phyloP scores from a whole-genome alignment of 176 grass and related monocot species.

The Aegilops longissima region DNA sequence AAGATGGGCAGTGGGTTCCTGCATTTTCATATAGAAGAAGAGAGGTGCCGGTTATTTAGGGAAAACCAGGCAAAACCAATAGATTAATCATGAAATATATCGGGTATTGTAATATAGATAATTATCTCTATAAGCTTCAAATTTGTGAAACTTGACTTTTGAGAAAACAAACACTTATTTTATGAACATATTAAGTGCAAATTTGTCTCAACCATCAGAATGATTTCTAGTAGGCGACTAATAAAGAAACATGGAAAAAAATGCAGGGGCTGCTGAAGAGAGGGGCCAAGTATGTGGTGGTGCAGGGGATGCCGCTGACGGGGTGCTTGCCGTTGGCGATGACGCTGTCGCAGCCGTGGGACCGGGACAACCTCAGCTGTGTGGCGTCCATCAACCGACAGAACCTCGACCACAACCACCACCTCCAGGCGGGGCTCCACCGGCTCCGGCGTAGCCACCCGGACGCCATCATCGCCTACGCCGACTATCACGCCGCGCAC shows the following conservation, averaged over 20 bases:
- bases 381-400: conserved; percentile 56
- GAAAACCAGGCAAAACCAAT: too few species aligned
- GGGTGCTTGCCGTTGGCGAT: conserved; percentile 73
- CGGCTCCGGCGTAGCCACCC: conserved; percentile 46
- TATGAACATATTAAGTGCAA: too few species aligned
- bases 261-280: conserved; percentile 19
- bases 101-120: too few species aligned
- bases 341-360: conserved; percentile 41
- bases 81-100: too few species aligned
- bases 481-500: conserved; percentile 67
- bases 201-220: too few species aligned
- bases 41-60: too few species aligned
- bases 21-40: too few species aligned
- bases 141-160: too few species aligned
- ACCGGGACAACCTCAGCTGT: conserved; percentile 70
- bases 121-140: too few species aligned
- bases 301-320: conserved; percentile 72
- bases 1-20: too few species aligned
- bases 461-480: conserved; percentile 56
- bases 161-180: too few species aligned
- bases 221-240: background rate
- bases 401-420: conserved; percentile 53
- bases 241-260: background rate
- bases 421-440: conserved; percentile 41
- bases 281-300: conserved; percentile 72